Percentiles rank a stretch among this genome's conserved stretches.
These are phyloP conservation scores for Triadica sebifera DNA, from an alignment of 345 rosid species.

Conservation along the genomic window DNA sequence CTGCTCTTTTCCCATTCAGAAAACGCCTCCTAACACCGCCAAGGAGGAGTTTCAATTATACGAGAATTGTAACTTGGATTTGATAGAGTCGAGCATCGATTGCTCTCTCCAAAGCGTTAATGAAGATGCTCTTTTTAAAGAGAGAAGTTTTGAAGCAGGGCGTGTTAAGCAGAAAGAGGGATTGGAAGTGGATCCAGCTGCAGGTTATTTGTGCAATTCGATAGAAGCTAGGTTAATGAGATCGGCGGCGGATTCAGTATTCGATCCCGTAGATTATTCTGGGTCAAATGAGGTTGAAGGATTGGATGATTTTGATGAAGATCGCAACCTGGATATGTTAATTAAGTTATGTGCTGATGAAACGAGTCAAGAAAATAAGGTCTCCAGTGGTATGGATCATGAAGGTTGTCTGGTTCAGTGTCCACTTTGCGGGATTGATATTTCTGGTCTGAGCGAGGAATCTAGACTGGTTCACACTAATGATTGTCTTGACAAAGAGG, in stretches of 20 bases:
- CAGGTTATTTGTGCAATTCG: constrained; percentile 50
- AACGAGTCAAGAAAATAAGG: constrained; percentile 15
- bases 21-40: neutral
- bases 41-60: constrained; percentile 10
- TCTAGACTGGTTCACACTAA: constrained; percentile 68
- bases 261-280: constrained; percentile 3
- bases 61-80: constrained; percentile 55
- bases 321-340: constrained; percentile 50
- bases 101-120: constrained; percentile 20
- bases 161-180: constrained; percentile 11
- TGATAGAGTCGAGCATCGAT: constrained; percentile 61
- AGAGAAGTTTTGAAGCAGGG: neutral
- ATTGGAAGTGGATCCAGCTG: constrained; percentile 32
- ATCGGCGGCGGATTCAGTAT: constrained; percentile 21
- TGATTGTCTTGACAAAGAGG: constrained; percentile 64
- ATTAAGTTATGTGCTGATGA: constrained; percentile 52
- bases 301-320: constrained; percentile 36
- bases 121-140: neutral
- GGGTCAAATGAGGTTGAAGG: constrained; percentile 22
- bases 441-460: constrained; percentile 64
- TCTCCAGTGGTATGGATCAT: neutral
- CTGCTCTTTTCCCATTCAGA: neutral
- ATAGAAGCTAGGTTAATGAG: constrained; percentile 56
- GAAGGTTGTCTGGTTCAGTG: constrained; percentile 45
- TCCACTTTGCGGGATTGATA: constrained; percentile 70